Conservation (phyloP, 225 moss, liverwort and hornwort genomes). For the Rhytidiadelphus loreus region DNA sequence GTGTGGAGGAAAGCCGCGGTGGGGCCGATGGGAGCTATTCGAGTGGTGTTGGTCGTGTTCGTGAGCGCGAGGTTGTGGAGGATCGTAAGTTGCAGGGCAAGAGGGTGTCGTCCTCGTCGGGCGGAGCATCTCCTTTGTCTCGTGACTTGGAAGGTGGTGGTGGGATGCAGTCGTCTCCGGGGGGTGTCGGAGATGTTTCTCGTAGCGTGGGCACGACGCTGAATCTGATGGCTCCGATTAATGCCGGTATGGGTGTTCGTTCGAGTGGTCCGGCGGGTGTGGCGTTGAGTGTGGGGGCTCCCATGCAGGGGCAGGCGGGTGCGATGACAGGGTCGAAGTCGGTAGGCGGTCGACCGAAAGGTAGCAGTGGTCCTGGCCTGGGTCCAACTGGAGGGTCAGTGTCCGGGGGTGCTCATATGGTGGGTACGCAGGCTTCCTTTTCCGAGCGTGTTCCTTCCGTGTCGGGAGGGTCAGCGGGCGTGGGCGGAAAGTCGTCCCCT, state of each 20-base stretch:
- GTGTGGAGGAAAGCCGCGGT: constrained; percentile 34
- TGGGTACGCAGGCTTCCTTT: constrained; percentile 21
- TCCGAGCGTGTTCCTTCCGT: constrained; percentile 32
- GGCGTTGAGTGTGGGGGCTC: neutral
- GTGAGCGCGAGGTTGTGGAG: constrained; percentile 40
- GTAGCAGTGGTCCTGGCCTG: neutral
- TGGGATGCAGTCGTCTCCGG: constrained; percentile 18
- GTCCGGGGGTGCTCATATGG: neutral
- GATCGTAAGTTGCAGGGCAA: constrained; percentile 50
- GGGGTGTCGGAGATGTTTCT: constrained; percentile 12
- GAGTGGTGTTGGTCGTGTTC: constrained; percentile 18
- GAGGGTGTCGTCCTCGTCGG: constrained; percentile 1
- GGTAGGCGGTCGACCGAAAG: constrained; percentile 23
- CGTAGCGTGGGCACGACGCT: constrained; percentile 49
- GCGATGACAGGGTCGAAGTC: constrained; percentile 29
- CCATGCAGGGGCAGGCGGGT: constrained; percentile 8
- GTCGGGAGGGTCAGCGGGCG: constrained; percentile 4
- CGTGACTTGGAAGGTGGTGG: constrained; percentile 37
- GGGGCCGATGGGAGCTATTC: constrained; percentile 29
- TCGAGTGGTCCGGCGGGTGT: constrained; percentile 21
- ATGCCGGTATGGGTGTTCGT: constrained; percentile 28
- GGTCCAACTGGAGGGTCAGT: neutral
- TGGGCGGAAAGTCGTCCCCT: constrained; percentile 24
- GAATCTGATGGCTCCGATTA: constrained; percentile 17
- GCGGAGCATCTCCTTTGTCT: constrained; percentile 10